Percentiles rank a stretch among this genome's conserved stretches.
phyloP scores from a whole-genome alignment of 306 rosid species.

The Medicago lupulina region DNA sequence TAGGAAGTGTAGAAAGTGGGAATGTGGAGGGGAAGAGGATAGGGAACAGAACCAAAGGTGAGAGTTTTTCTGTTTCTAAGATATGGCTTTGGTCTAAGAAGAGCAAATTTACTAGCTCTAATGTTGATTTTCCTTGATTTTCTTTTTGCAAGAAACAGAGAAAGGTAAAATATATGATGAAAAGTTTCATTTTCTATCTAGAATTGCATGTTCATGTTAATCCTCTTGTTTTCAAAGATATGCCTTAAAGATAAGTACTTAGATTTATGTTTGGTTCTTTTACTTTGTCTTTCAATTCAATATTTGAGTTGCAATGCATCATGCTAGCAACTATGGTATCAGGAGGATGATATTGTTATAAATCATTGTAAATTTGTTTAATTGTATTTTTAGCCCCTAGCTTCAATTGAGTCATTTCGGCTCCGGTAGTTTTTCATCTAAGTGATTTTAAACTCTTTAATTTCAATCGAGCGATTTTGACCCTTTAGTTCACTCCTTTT shows the following conservation, averaged over 20 bases:
- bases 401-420: no score
- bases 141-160: not conserved
- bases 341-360: not conserved
- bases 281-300: no score
- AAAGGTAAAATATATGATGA: not conserved
- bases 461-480: no score
- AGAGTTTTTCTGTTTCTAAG: conserved; percentile 93
- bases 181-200: conserved; percentile 16
- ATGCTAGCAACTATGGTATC: no score
- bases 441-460: no score
- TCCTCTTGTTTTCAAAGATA: not conserved
- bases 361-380: not conserved
- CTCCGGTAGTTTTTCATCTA: no score
- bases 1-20: conserved; percentile 43
- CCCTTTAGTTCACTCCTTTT: no score
- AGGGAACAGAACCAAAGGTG: conserved; percentile 54
- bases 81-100: conserved; percentile 91
- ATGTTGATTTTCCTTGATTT: conserved; percentile 52
- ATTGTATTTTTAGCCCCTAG: no score
- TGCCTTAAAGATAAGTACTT: not conserved
- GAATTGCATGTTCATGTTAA: conserved; percentile 12
- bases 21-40: conserved; percentile 72
- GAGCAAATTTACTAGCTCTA: conserved; percentile 50
- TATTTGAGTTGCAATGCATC: no score
- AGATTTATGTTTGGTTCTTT: not conserved